Conservation (phyloP, 129 eudicot species). For the Ambrosia artemisiifolia region DNA sequence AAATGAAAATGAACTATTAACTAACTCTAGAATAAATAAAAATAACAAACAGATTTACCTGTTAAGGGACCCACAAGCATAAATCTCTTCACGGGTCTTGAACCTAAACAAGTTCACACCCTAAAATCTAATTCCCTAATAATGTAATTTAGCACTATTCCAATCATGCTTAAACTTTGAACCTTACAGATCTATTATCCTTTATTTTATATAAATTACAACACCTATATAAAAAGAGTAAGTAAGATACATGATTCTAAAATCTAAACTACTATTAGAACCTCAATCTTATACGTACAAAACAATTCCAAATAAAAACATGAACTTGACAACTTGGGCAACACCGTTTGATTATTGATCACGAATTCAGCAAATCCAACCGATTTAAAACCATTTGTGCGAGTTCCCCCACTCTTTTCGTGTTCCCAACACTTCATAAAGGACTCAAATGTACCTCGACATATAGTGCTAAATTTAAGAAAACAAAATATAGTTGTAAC, state of each 20-base stretch:
- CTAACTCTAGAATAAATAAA: background rate
- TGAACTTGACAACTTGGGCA: background rate
- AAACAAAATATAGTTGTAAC: background rate
- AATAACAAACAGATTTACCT: background rate
- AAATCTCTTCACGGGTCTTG: background rate
- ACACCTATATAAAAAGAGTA: background rate
- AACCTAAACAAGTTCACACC: background rate
- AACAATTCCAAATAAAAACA: background rate
- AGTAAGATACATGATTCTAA: background rate
- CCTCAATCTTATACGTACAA: background rate
- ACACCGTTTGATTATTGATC: background rate
- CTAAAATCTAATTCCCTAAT: background rate
- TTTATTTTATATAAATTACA: background rate
- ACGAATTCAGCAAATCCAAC: background rate
- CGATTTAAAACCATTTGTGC: background rate
- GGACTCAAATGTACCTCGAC: background rate
- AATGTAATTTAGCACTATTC: background rate
- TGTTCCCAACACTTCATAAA: background rate
- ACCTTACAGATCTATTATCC: background rate
- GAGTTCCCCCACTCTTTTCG: background rate
- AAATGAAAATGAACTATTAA: no score
- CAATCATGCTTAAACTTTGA: background rate
- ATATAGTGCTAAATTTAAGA: conserved; percentile 15
- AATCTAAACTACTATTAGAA: background rate
- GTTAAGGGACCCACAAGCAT: background rate